Evolutionary conservation across 2,329 filamentous ascomycete species (phyloP), one percentile per base, ranked within the genome.

Genomic region (Ceratocystis albifundus): DNA sequence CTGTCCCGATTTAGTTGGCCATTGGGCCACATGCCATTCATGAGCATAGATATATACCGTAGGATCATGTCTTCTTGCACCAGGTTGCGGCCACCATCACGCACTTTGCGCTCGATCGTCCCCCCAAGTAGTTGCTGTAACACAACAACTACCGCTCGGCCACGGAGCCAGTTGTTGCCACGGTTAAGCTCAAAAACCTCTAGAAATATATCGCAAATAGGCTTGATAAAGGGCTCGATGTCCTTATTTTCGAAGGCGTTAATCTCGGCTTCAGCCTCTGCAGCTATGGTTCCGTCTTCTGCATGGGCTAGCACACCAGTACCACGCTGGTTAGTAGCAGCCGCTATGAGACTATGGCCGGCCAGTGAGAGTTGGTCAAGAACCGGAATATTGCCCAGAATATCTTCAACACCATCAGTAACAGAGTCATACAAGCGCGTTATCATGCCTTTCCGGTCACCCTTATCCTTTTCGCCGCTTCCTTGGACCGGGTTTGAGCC

Each of bases 341-440:
- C 89, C 0, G 88, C 88, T 67, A 94, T 88, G 62, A 97, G 82
- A 72, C 92, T 96, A 74, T 97, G 93, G 0, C 93, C 93, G 5
- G 94, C 92, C 1, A 91, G 83, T 0, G 92, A 96, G 5, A 99
- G 83, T 74, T 97, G 94, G 71, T 99, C 94, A 36, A 99, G 82
- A 0, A 96, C 92, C 1, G 94, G 90, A 55, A 97, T 93, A 73
- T 96, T 97, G 66, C 94, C 94, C 2, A 99, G 79, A 65, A 99
- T 95, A 71, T 99, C 94, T 74, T 99, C 94, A 88, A 99, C 95
- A 44, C 95, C 94, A 73, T 99, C 94, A 0, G 93, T 89, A 25
- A 99, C 93, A 0, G 93, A 97, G 74, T 95, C 95, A 77, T 97
- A 99, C 61, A 99, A 85, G 3, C 94, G 86, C 0, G 90, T 91